Evolutionary conservation across 257 asterid genomes (phyloP).

Genomic region (Nicotiana undulata): DNA sequence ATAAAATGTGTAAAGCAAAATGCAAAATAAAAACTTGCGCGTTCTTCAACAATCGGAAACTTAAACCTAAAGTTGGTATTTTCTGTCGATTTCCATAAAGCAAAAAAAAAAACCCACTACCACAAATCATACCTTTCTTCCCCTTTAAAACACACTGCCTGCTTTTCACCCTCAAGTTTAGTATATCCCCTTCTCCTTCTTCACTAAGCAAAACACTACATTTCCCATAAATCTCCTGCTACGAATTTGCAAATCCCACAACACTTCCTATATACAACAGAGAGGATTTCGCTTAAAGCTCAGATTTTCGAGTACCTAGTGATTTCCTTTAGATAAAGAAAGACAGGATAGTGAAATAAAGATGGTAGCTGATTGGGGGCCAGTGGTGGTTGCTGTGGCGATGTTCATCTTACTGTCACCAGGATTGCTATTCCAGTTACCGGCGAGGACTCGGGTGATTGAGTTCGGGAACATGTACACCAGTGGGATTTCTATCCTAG

Average conservation of each 20-base stretch:
- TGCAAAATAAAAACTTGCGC: neutral
- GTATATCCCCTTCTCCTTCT: constrained; percentile 52
- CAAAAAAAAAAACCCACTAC: constrained; percentile 30
- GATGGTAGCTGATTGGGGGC: constrained; percentile 72
- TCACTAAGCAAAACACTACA: constrained; percentile 38
- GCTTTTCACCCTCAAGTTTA: constrained; percentile 42
- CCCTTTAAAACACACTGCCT: constrained; percentile 31
- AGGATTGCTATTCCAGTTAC: constrained; percentile 78
- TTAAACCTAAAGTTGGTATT: constrained; percentile 13
- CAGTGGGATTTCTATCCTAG: constrained; percentile 72
- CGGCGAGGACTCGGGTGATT: constrained; percentile 68
- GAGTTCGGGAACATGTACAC: constrained; percentile 95
- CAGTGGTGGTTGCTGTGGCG: constrained; percentile 86
- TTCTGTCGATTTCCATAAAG: constrained; percentile 33
- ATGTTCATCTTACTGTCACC: constrained; percentile 85
- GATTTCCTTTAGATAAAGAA: neutral
- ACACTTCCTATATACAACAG: neutral
- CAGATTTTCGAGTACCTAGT: neutral
- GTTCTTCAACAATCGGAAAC: constrained; percentile 4
- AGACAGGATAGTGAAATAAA: constrained; percentile 4
- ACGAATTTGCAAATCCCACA: neutral
- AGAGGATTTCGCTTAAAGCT: neutral
- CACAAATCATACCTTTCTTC: constrained; percentile 41
- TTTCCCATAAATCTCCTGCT: constrained; percentile 4
- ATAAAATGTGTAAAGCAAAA: neutral